Evolutionary conservation across 257 asterid species (phyloP).

Genomic region (Capsicum chinense): DNA sequence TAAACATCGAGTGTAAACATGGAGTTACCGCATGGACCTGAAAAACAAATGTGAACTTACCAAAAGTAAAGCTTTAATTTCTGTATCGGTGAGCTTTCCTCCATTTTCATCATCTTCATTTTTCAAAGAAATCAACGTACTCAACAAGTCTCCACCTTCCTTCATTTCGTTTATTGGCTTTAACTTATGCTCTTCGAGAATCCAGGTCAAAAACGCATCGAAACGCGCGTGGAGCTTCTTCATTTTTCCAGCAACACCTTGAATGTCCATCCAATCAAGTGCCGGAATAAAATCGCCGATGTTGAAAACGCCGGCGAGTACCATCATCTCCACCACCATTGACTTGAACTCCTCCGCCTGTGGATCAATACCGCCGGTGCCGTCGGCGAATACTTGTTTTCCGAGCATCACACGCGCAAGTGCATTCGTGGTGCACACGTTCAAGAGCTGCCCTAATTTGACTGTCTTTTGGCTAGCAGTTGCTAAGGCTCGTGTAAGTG

Average conservation of each 20-base stretch:
- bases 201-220: conserved; percentile 58
- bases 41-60: conserved; percentile 33
- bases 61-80: conserved; percentile 88
- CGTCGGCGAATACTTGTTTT: conserved; percentile 65
- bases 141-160: conserved; percentile 52
- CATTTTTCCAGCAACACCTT: conserved; percentile 74
- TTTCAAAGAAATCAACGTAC: conserved; percentile 56
- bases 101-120: conserved; percentile 55
- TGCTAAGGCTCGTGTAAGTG: conserved; percentile 55
- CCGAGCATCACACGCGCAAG: conserved; percentile 78
- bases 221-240: conserved; percentile 81
- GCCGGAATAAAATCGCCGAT: conserved; percentile 84
- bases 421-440: conserved; percentile 75
- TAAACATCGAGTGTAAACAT: no score
- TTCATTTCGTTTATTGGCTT: conserved; percentile 7
- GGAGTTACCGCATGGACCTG: no score
- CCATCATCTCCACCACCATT: conserved; percentile 88
- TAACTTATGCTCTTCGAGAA: conserved; percentile 64
- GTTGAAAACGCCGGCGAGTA: conserved; percentile 76
- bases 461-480: conserved; percentile 45
- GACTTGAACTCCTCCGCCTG: conserved; percentile 82
- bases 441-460: conserved; percentile 56
- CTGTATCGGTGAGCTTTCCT: conserved; percentile 63
- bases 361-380: conserved; percentile 53
- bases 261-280: conserved; percentile 73